Conservation (phyloP, 495 filamentous ascomycete genomes). For the Apiosordaria backusii region DNA sequence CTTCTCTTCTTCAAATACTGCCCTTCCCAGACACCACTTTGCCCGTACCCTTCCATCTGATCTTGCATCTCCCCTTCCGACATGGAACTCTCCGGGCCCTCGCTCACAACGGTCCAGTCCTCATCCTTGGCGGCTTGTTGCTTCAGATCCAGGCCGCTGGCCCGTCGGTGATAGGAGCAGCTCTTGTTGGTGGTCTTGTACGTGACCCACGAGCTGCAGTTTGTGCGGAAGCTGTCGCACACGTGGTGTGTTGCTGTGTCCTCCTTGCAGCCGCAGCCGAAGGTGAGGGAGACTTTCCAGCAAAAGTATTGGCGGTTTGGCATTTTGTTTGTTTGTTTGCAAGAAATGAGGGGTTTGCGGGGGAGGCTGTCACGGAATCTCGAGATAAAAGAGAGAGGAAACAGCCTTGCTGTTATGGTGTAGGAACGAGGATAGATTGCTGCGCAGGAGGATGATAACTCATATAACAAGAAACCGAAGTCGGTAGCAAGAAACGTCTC, state of each 20-base stretch:
- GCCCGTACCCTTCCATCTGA: neutral
- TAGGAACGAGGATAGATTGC: neutral
- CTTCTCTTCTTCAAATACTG: conserved; percentile 1
- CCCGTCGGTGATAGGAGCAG: conserved; percentile 20
- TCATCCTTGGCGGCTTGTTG: neutral
- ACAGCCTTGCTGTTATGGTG: neutral
- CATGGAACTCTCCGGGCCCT: neutral
- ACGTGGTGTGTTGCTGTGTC: conserved; percentile 18
- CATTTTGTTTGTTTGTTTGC: conserved; percentile 13
- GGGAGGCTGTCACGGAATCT: neutral
- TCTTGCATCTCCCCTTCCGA: neutral
- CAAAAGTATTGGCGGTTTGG: conserved; percentile 21
- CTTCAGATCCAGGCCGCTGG: neutral
- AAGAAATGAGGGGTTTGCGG: conserved; percentile 2
- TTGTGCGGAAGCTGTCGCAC: conserved; percentile 16
- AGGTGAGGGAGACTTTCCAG: conserved; percentile 28
- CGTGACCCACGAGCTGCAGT: conserved; percentile 27
- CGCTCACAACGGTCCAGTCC: neutral
- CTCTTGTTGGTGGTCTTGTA: conserved; percentile 20
- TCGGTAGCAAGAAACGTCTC: neutral
- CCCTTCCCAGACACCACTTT: neutral
- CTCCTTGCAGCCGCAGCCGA: conserved; percentile 26
- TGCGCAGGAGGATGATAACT: neutral
- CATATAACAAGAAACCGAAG: neutral
- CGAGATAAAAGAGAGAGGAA: neutral